These are phyloP conservation scores for Aegilops longissima DNA, from an alignment of 176 grass and related monocot genomes.

Conservation along the genomic window DNA sequence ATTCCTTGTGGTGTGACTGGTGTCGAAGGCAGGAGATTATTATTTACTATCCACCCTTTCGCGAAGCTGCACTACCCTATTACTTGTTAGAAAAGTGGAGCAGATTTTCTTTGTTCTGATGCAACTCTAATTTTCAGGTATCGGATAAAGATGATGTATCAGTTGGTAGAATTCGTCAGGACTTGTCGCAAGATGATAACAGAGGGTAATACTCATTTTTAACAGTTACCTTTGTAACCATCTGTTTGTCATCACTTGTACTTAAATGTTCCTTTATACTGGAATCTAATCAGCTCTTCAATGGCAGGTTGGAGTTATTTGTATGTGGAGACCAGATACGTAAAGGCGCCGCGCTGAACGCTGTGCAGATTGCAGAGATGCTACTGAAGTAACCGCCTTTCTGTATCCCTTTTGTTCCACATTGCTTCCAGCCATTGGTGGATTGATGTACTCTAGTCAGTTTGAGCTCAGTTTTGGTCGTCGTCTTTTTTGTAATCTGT, in stretches of 20 bases:
- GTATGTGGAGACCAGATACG: constrained; percentile 97
- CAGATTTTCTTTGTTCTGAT: background rate
- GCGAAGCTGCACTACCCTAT: background rate
- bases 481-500: constrained; percentile 15
- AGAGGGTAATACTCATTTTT: constrained; percentile 62
- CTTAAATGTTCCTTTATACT: background rate
- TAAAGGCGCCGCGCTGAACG: constrained; percentile 97
- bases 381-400: constrained; percentile 52
- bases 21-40: too few species aligned
- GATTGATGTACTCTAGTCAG: constrained; percentile 12
- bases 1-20: background rate
- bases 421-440: background rate
- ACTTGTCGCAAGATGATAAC: constrained; percentile 83
- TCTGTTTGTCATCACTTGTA: background rate
- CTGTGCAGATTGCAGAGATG: constrained; percentile 94
- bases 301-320: constrained; percentile 89
- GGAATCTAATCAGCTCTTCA: constrained; percentile 23
- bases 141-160: constrained; percentile 93
- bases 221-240: background rate
- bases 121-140: constrained; percentile 50
- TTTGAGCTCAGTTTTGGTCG: constrained; percentile 34
- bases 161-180: constrained; percentile 88
- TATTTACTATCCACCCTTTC: too few species aligned
- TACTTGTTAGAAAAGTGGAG: background rate
- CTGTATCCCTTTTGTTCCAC: background rate